Base-by-base conservation (phyloP, 2,329 filamentous ascomycete species). In the Rhinocladiella mackenziei region DNA sequence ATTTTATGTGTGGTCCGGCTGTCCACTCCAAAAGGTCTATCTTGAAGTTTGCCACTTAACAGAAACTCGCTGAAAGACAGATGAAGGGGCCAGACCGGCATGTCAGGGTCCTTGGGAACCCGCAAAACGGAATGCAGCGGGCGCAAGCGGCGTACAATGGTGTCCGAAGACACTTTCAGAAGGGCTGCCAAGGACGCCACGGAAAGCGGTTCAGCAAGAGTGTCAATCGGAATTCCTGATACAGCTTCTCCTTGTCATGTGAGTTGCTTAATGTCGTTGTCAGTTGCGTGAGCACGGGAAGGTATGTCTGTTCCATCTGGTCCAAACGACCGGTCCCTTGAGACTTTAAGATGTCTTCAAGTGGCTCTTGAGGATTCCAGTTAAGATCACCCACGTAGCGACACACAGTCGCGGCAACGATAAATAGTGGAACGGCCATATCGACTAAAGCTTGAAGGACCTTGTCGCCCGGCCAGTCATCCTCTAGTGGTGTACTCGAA, bases 341-440 rank as follows among this genome's bases (percentile, higher is more conserved):
- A 26, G 11, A 26, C 23, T 26, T 26, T 11, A 26, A 26, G 23
- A 26, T 39, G 17, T 31, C 9, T 15, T 35, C 19, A 28, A 36
- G 28, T 30, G n/a, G 23, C 14, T 39, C 35, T 18, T 33, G 11
- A 13, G 56, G 49, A 15, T 46, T 26, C 40, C 29, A 54, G 17
- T 50, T 44, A n/a, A 13, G 8, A 43, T 61, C 54, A n/a, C 35
- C 38, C n/a, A 63, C 36, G 45, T 57, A 59, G 2, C 55, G 60
- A 48, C 51, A 62, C 11, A 56, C 22, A n/a, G 60, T 59, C 11
- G 50, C 36, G 5, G 54, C 54, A 17, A 33, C 62, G 31, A 56
- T 62, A 26, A 66, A 64, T 19, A 64, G 42, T 15, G 60, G 56
- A 34, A 44, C 31, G 13, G 63, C 47, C 37, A 59, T 58, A 10